Percentiles rank a stretch among this genome's conserved stretches.
These are phyloP conservation scores for Hanseniaspora lachancei DNA, from an alignment of 805 yeast genomes.

Conservation along the genomic window DNA sequence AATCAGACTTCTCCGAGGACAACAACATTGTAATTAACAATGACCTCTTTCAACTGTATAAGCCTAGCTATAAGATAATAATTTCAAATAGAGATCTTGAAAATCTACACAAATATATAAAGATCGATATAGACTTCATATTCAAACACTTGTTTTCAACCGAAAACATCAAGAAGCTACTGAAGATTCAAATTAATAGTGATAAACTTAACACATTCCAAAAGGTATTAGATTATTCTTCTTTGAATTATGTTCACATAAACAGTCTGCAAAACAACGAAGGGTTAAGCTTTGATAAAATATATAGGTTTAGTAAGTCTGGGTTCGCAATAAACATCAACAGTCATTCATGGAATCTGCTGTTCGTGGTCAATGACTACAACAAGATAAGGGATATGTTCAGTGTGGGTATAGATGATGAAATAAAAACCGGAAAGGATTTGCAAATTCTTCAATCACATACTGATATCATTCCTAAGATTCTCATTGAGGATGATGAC, in stretches of 20 bases:
- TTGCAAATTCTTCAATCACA: not conserved
- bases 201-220: not conserved
- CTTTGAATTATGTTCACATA: not conserved
- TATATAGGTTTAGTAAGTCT: not conserved
- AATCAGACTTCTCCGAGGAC: not conserved
- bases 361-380: not conserved
- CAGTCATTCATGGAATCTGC: not conserved
- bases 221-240: not conserved
- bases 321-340: conserved; percentile 1
- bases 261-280: not conserved
- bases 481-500: conserved; percentile 3
- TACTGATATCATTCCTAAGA: not conserved
- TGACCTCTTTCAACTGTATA: conserved; percentile 1
- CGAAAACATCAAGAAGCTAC: not conserved
- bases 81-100: conserved; percentile 4
- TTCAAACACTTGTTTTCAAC: not conserved
- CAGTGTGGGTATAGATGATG: not conserved
- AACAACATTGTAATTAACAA: conserved; percentile 9
- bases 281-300: not conserved
- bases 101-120: not conserved
- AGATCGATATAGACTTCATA: not conserved
- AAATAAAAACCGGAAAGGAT: not conserved
- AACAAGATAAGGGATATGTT: not conserved
- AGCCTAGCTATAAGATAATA: conserved; percentile 1
- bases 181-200: not conserved